These are phyloP conservation scores for Lentinula detonsa DNA, from an alignment of 768 basidiomycete species.

Conservation along the genomic window DNA sequence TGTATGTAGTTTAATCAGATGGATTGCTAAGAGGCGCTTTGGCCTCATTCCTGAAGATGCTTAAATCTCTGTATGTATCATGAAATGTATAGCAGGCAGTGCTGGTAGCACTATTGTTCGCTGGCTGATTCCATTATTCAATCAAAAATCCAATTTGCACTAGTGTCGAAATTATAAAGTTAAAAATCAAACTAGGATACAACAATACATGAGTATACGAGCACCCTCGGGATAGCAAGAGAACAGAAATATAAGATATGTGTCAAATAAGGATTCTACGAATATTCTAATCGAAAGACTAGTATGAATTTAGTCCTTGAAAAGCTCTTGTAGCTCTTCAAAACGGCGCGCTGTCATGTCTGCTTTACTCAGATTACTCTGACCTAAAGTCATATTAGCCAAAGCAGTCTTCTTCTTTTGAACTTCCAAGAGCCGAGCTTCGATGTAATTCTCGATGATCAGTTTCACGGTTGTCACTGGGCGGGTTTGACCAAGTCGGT, in stretches of 20 bases:
- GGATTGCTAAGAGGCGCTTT: background rate
- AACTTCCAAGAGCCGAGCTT: constrained; percentile 86
- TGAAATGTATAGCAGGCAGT: no score
- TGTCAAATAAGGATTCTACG: background rate
- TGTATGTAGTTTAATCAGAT: constrained; percentile 4
- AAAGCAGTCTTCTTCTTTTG: constrained; percentile 93
- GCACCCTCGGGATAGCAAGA: background rate
- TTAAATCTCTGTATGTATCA: no score
- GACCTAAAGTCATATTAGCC: constrained; percentile 90
- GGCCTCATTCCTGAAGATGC: background rate
- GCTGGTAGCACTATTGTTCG: no score
- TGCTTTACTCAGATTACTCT: constrained; percentile 71
- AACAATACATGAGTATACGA: background rate
- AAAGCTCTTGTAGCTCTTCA: constrained; percentile 81
- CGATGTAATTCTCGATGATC: constrained; percentile 93
- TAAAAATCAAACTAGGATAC: background rate
- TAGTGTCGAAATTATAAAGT: background rate
- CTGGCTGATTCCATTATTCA: no score
- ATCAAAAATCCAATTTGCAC: no score
- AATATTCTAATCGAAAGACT: background rate
- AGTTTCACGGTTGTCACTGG: constrained; percentile 90
- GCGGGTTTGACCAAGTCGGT: constrained; percentile 91
- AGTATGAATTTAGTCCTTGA: constrained; percentile 30
- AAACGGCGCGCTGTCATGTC: constrained; percentile 83
- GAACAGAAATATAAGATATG: background rate